Conservation (phyloP, 2,329 filamentous ascomycete genomes). For the Aspergillus puulaauensis region DNA sequence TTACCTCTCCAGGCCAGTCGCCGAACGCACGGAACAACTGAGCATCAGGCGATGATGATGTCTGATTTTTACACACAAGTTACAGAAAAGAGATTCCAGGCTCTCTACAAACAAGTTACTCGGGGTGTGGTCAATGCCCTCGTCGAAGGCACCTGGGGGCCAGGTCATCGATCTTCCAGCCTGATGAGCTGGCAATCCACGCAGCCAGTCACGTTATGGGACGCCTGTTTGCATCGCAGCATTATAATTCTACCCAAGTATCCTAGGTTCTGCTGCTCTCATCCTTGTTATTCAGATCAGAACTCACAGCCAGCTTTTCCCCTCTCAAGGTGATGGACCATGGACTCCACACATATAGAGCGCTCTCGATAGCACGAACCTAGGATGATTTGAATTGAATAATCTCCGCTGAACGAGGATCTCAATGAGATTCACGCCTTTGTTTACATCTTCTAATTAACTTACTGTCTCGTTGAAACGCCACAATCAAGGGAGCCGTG, state of each 20-base stretch:
- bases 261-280: background rate
- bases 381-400: background rate
- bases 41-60: background rate
- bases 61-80: background rate
- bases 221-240: background rate
- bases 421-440: background rate
- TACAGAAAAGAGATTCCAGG: background rate
- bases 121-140: background rate
- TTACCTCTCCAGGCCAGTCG: conserved; percentile 3
- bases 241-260: conserved; percentile 1
- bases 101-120: background rate
- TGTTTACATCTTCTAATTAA: background rate
- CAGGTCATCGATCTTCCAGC: conserved; percentile 3
- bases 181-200: conserved; percentile 7
- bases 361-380: background rate
- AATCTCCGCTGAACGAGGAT: conserved; percentile 7
- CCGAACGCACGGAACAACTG: background rate
- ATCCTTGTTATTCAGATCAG: background rate
- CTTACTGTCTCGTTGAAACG: background rate
- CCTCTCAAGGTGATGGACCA: background rate
- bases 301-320: background rate
- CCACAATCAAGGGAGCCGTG: conserved; percentile 10
- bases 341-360: background rate
- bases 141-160: background rate
- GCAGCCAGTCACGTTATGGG: background rate